Evolutionary conservation across 495 filamentous ascomycete species (phyloP).

Genomic region (Penicillium daleae): DNA sequence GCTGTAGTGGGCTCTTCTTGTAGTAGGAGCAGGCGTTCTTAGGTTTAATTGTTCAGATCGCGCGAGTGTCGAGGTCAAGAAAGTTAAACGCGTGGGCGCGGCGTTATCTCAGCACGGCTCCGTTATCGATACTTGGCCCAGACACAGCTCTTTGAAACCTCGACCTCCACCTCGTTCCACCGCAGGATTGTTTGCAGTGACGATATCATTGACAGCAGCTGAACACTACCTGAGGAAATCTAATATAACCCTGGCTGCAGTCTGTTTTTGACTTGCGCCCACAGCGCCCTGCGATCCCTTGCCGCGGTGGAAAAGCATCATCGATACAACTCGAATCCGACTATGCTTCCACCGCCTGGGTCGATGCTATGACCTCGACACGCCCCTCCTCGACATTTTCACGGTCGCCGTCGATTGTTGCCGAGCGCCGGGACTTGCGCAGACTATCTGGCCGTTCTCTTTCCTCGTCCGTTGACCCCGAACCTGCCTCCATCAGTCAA

Average conservation of each 20-base stretch:
- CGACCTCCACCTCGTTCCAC: constrained; percentile 17
- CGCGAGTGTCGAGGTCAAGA: constrained; percentile 19
- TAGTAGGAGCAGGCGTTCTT: background rate
- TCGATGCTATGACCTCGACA: constrained; percentile 66
- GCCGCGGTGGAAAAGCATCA: constrained; percentile 24
- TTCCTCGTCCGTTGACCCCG: constrained; percentile 62
- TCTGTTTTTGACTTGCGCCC: background rate
- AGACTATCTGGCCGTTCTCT: constrained; percentile 73
- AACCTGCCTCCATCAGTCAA: constrained; percentile 40
- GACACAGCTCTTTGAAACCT: constrained; percentile 20
- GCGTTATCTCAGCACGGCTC: constrained; percentile 37
- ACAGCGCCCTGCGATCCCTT: constrained; percentile 15
- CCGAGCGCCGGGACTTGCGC: constrained; percentile 61
- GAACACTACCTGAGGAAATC: background rate
- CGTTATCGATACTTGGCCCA: constrained; percentile 39
- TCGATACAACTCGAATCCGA: constrained; percentile 25
- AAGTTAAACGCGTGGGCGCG: constrained; percentile 33
- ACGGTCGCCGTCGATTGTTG: constrained; percentile 59
- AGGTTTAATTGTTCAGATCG: background rate
- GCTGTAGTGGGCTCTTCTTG: background rate
- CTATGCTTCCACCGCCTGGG: constrained; percentile 39
- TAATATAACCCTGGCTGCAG: background rate
- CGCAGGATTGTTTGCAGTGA: background rate
- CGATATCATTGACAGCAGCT: background rate
- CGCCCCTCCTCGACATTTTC: constrained; percentile 61